These are phyloP conservation scores for Ambrosiella xylebori DNA, from an alignment of 2,329 filamentous ascomycete genomes.

Conservation along the genomic window DNA sequence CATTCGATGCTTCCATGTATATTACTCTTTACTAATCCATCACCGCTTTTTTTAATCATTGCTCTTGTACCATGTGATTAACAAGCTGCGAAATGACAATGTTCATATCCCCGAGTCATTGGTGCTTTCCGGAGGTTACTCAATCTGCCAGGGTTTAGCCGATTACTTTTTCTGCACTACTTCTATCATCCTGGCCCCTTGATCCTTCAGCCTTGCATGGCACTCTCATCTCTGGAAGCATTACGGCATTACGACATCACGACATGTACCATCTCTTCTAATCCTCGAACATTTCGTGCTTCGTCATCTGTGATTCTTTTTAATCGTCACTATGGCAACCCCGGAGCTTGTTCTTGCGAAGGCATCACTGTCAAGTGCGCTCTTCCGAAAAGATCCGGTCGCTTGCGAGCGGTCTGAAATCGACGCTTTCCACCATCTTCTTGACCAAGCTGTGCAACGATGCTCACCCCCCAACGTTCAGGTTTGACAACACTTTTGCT, in stretches of 20 bases:
- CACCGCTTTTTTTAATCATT: too few species aligned
- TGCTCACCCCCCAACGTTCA: conserved; percentile 72
- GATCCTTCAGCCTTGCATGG: conserved; percentile 9
- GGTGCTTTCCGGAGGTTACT: background rate
- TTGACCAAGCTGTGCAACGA: conserved; percentile 47
- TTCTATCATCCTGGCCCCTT: background rate
- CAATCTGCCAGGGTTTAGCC: background rate
- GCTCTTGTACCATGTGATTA: too few species aligned
- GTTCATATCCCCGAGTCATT: background rate
- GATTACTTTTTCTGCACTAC: too few species aligned
- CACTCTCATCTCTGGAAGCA: background rate
- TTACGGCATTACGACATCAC: background rate
- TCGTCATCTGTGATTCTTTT: background rate
- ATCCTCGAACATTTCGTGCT: background rate
- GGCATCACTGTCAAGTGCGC: conserved; percentile 56
- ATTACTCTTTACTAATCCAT: too few species aligned
- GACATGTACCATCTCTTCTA: background rate
- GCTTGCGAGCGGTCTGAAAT: conserved; percentile 53
- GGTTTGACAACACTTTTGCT: conserved; percentile 45
- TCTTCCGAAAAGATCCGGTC: conserved; percentile 57
- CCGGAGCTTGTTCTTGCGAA: conserved; percentile 63
- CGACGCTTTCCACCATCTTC: conserved; percentile 46
- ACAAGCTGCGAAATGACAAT: too few species aligned
- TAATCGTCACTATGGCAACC: conserved; percentile 23
- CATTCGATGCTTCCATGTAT: too few species aligned